Evolutionary conservation across 345 rosid genomes (phyloP).

Genomic region (Geranium rotundifolium): DNA sequence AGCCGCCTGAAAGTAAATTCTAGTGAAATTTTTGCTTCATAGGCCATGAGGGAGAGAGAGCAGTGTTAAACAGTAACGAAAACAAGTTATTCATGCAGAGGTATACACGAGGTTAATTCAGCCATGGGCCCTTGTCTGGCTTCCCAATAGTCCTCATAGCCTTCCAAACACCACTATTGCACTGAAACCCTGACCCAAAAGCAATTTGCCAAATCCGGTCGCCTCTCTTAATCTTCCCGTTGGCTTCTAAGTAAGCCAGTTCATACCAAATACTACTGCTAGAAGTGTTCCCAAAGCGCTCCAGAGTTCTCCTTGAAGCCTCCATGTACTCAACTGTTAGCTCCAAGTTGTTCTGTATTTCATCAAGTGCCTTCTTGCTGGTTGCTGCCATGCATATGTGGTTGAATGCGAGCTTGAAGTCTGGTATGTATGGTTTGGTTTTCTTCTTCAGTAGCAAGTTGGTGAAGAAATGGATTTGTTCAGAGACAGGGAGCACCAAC

Average conservation of each 20-base stretch:
- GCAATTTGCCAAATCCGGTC: constrained; percentile 54
- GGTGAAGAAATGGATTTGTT: constrained; percentile 41
- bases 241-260: constrained; percentile 54
- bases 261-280: constrained; percentile 73
- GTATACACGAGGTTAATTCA: too few relatives aligned
- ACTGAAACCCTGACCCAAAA: constrained; percentile 61
- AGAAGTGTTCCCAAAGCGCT: constrained; percentile 61
- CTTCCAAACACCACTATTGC: constrained; percentile 66
- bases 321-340: constrained; percentile 55
- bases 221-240: constrained; percentile 31
- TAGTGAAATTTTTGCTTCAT: too few relatives aligned
- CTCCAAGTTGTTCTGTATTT: constrained; percentile 49
- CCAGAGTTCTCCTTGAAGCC: constrained; percentile 49
- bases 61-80: too few relatives aligned
- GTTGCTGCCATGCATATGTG: constrained; percentile 44
- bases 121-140: constrained; percentile 44
- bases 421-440: constrained; percentile 29
- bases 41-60: too few relatives aligned
- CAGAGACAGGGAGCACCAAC: constrained; percentile 41
- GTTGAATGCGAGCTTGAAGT: constrained; percentile 43
- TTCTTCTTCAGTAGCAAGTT: constrained; percentile 21
- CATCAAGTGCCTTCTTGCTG: constrained; percentile 42
- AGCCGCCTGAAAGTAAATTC: too few relatives aligned
- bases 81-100: too few relatives aligned
- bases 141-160: constrained; percentile 26